These are phyloP conservation scores for Penstemon davidsonii DNA, from an alignment of 257 asterid genomes.

Conservation along the genomic window DNA sequence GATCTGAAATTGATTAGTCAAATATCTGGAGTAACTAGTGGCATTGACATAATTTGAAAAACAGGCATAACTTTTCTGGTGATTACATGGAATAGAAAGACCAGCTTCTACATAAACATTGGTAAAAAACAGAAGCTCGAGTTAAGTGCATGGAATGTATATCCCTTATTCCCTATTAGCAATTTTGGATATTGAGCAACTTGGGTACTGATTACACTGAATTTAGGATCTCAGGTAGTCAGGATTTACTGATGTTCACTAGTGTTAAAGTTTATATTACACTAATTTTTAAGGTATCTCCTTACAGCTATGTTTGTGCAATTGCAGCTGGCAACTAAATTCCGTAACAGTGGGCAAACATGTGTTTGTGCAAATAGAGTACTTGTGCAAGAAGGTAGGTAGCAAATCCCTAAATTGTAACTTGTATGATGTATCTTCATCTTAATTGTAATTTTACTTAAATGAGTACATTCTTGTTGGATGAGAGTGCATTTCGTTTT, in stretches of 20 bases:
- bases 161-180: neutral
- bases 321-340: slow-evolving; percentile 86
- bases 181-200: slow-evolving; percentile 13
- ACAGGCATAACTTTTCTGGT: neutral
- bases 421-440: slow-evolving; percentile 13
- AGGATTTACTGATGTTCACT: slow-evolving; percentile 20
- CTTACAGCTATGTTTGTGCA: slow-evolving; percentile 28
- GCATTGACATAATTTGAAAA: too few relatives aligned
- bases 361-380: slow-evolving; percentile 96
- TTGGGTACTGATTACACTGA: neutral
- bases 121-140: slow-evolving; percentile 8
- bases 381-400: slow-evolving; percentile 92
- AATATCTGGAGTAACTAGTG: too few relatives aligned
- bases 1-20: too few relatives aligned
- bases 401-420: slow-evolving; percentile 20
- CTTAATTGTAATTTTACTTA: slow-evolving; percentile 16
- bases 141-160: neutral
- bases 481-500: slow-evolving; percentile 16
- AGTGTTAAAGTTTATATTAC: slow-evolving; percentile 5
- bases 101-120: neutral
- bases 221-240: slow-evolving; percentile 15
- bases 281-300: slow-evolving; percentile 17
- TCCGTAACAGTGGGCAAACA: slow-evolving; percentile 98
- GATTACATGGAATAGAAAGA: slow-evolving; percentile 1
- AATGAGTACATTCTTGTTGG: slow-evolving; percentile 13